phyloP scores from a whole-genome alignment of 2,329 filamentous ascomycete species.

The Aspergillus brasiliensis region DNA sequence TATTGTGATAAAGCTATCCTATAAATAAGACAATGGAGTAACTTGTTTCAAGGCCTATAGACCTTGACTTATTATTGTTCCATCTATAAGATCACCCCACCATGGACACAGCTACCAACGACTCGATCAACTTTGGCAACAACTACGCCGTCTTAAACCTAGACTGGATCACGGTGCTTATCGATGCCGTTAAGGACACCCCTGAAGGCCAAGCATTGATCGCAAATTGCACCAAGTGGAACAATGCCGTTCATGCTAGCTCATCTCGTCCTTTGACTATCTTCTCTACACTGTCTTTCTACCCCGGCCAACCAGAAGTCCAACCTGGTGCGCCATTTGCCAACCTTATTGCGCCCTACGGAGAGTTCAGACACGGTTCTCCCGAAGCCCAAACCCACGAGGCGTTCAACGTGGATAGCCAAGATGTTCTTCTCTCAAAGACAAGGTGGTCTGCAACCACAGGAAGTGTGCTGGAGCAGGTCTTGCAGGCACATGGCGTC shows the following conservation, averaged over 20 bases:
- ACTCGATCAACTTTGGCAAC: slow-evolving; percentile 30
- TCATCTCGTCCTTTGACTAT: slow-evolving; percentile 37
- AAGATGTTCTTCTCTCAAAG: slow-evolving; percentile 43
- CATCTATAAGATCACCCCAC: neutral
- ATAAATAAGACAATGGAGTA: too few species aligned
- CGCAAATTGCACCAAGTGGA: slow-evolving; percentile 39
- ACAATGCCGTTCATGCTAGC: slow-evolving; percentile 42
- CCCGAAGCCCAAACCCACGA: slow-evolving; percentile 36
- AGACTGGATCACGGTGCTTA: slow-evolving; percentile 38
- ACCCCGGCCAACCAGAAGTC: slow-evolving; percentile 39
- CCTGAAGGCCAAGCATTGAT: slow-evolving; percentile 38
- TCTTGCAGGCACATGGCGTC: slow-evolving; percentile 43
- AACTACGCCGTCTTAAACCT: slow-evolving; percentile 48
- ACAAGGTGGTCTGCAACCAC: slow-evolving; percentile 46
- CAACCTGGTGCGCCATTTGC: slow-evolving; percentile 38
- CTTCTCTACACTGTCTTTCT: slow-evolving; percentile 45
- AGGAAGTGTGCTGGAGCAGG: slow-evolving; percentile 46
- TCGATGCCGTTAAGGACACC: slow-evolving; percentile 36
- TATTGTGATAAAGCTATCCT: too few species aligned
- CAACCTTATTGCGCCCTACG: slow-evolving; percentile 31
- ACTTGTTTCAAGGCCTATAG: too few species aligned
- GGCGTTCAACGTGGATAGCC: slow-evolving; percentile 34
- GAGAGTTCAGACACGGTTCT: slow-evolving; percentile 27
- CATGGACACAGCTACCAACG: neutral
- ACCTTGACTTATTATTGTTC: too few species aligned